Base-by-base conservation (phyloP, 1,284 basidiomycete genomes). In the Cutaneotrichosporon sp. region DNA sequence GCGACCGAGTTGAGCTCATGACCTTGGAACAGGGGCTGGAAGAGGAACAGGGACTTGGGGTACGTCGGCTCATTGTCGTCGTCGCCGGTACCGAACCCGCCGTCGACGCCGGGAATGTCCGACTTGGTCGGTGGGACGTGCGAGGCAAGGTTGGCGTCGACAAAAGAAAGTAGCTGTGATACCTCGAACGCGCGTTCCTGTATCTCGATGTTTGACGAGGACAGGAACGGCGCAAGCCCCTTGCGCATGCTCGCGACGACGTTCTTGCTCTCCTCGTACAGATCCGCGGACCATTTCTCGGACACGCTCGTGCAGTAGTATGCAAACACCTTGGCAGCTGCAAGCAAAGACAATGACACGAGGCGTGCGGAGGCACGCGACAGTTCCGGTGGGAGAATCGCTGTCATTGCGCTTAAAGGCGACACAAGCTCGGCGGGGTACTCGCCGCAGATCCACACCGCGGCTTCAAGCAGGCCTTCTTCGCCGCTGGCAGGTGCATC, bases 401-500 rank as follows among this genome's bases (percentile, higher is more conserved):
- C 90, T 76, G 39, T 97, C 77, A 67, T 86, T 49, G 46, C 68
- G 59, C 50, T 74, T 55, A 66, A 70, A 50, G 66, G 64, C 0
- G 64, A 68, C 5, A 60, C 51, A 1, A 70, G 59, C 7, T 64
- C 60, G 44, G 63, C 63, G 20, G 87, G 85, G 70, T 91, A 92
- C 73, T 98, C 96, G 22, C 93, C 93, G 62, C 88, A 90, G 59
- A 97, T 88, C 87, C 89, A 97, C 1, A 90, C 90, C 5, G 90
- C 91, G 2, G 92, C 93, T 79, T 87, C 89, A 1, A 97, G 76
- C 8, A 94, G 81, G 60, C 93, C 89, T 4, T 30, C 43, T 33
- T 45, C 43, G 12, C 43, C 33, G 33, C 43, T 45, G 18, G 43
- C 10, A 7, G 12, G n/a, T 5, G 30, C 14, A 18, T 45, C 43